Percentiles rank a stretch among this genome's conserved stretches.
phyloP scores from a whole-genome alignment of 2,329 filamentous ascomycete species.

The Exophiala mesophila region DNA sequence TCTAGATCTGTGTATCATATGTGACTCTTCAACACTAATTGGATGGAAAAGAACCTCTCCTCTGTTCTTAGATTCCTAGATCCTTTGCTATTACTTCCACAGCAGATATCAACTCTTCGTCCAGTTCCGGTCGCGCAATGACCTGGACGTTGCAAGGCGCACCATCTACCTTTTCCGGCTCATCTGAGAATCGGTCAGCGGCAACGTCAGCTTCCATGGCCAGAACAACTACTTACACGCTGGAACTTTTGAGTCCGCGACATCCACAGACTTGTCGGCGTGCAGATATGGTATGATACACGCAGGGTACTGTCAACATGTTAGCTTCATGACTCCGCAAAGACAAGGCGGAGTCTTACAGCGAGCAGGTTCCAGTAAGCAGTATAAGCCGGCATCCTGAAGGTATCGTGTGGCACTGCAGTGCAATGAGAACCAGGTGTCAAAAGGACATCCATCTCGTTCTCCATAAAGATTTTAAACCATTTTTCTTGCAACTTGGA shows the following conservation, averaged over 20 bases:
- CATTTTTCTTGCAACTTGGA: constrained; percentile 12
- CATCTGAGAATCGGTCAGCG: too few relatives aligned
- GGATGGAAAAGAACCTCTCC: too few relatives aligned
- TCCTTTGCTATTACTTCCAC: constrained; percentile 26
- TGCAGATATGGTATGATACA: constrained; percentile 45
- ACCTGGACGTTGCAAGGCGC: constrained; percentile 28
- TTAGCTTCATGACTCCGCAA: constrained; percentile 2
- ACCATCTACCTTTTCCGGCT: constrained; percentile 26
- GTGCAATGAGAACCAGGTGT: constrained; percentile 57
- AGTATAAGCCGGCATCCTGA: constrained; percentile 38
- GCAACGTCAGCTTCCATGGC: too few relatives aligned
- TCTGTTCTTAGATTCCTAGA: constrained; percentile 19
- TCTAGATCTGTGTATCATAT: too few relatives aligned
- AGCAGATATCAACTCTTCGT: constrained; percentile 30
- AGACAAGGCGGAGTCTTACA: constrained; percentile 32
- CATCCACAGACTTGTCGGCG: constrained; percentile 41
- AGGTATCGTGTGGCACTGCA: constrained; percentile 57
- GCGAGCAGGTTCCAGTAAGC: constrained; percentile 56
- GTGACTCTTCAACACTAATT: too few relatives aligned
- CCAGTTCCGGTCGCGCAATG: constrained; percentile 27
- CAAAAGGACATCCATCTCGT: constrained; percentile 56
- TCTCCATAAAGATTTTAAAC: constrained; percentile 29
- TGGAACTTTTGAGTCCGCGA: constrained; percentile 11
- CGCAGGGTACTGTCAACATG: constrained; percentile 42
- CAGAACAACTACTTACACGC: too few relatives aligned